Evolutionary conservation across 441 rosid species (phyloP), one percentile per base, ranked within the genome.

Genomic region (Aleurites moluccanus): DNA sequence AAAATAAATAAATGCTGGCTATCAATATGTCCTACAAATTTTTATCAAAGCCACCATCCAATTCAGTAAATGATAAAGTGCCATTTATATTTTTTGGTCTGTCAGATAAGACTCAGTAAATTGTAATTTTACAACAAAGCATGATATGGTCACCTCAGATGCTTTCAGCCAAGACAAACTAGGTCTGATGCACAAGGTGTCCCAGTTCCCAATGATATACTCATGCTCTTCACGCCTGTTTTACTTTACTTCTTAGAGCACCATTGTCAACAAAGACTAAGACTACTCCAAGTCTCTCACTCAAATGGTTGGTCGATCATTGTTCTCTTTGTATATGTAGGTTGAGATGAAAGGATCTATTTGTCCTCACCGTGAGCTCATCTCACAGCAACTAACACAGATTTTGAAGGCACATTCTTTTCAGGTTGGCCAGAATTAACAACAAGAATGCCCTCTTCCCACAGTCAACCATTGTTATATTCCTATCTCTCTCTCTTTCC

Each of bases 271-370:
- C 49, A 62, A 47, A 23, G 44, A 53, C 62, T 57, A 33, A 10
- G 8, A 47, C 15, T 50, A 59, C 53, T 64, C 9, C 13, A 38
- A 55, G 33, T 23, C 25, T 23, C 25, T 50, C 25, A 53, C 30
- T 73, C 70, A 64, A n/a, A 38, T 73, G 50, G 50, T 73, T 23
- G 25, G 20, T 20, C 6, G 33, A 33, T 35, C 9, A 52, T 50
- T 73, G n/a, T 73, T 33, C 61, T 47, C 61, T 33, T 64, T 55
- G 65, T 16, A 44, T 52, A 40, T 23, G 50, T 63, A 64, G n/a
- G 42, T n/a, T 15, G 8, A 64, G 64, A 18, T 23, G 13, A 62
- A 49, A 23, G 50, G 23, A 23, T 33, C 2, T 35, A 20, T 66
- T 63, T 61, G 5, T 56, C 28, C 38, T 52, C 42, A 52, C 15